Evolutionary conservation across 2,329 filamentous ascomycete genomes (phyloP).

Genomic region (Diaporthe capsici): DNA sequence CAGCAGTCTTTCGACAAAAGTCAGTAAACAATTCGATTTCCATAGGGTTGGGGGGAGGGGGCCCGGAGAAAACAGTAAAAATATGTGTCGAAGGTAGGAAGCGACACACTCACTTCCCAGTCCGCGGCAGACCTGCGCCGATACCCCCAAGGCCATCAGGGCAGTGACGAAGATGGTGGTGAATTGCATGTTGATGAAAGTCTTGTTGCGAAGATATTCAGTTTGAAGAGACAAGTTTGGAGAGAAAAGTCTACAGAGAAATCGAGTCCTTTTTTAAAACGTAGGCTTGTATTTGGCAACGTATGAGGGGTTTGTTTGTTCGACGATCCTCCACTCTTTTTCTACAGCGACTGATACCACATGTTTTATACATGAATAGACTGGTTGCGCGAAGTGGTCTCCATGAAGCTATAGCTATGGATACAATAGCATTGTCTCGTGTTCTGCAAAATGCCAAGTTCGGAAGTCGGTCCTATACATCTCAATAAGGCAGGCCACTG

Average conservation of each 20-base stretch:
- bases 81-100: background rate
- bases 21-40: background rate
- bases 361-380: background rate
- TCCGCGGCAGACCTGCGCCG: background rate
- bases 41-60: background rate
- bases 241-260: background rate
- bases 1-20: background rate
- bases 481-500: constrained; percentile 13
- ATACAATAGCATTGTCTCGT: background rate
- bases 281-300: background rate
- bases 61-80: background rate
- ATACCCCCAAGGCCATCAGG: background rate
- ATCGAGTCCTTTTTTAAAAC: background rate
- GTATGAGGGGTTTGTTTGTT: background rate
- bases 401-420: background rate
- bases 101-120: background rate
- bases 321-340: background rate
- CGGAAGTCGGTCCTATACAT: background rate
- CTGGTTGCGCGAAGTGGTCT: background rate
- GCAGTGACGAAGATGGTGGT: background rate
- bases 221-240: no score
- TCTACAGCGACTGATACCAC: background rate
- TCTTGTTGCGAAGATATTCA: background rate
- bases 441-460: constrained; percentile 2
- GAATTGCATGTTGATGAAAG: background rate